These are phyloP conservation scores for Nitzschia palea DNA, from an alignment of 108 stramenopile species.

Conservation along the genomic window DNA sequence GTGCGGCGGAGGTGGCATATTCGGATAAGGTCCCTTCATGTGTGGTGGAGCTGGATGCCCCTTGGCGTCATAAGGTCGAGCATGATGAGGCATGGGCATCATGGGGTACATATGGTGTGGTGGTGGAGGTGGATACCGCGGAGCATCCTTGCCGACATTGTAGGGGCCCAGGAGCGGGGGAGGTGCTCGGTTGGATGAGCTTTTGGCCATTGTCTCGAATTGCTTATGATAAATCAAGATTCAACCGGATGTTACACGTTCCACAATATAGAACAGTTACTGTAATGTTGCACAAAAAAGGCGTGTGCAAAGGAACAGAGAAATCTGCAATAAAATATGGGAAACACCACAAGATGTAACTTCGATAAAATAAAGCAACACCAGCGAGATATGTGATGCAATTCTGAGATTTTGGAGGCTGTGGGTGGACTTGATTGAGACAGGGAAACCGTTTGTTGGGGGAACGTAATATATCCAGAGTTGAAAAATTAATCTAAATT, in stretches of 20 bases:
- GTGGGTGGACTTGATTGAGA: conserved; percentile 4
- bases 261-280: too few relatives aligned
- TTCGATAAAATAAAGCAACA: too few relatives aligned
- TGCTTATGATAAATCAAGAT: too few relatives aligned
- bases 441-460: conserved; percentile 9
- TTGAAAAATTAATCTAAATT: background rate
- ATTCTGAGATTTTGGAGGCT: background rate
- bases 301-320: too few relatives aligned
- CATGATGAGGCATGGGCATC: conserved; percentile 40
- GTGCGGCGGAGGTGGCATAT: conserved; percentile 27
- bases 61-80: conserved; percentile 10
- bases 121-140: conserved; percentile 38
- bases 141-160: conserved; percentile 9
- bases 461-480: background rate
- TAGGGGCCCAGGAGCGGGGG: conserved; percentile 12
- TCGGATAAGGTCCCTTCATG: conserved; percentile 26
- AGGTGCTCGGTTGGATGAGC: background rate
- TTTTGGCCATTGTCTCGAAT: conserved; percentile 14
- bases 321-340: too few relatives aligned
- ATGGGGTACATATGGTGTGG: conserved; percentile 45
- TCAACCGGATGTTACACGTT: too few relatives aligned
- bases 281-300: too few relatives aligned
- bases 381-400: background rate
- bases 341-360: too few relatives aligned
- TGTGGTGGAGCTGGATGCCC: conserved; percentile 20